Conservation (phyloP, 768 basidiomycete genomes). For the Aureoboletus auriporus region DNA sequence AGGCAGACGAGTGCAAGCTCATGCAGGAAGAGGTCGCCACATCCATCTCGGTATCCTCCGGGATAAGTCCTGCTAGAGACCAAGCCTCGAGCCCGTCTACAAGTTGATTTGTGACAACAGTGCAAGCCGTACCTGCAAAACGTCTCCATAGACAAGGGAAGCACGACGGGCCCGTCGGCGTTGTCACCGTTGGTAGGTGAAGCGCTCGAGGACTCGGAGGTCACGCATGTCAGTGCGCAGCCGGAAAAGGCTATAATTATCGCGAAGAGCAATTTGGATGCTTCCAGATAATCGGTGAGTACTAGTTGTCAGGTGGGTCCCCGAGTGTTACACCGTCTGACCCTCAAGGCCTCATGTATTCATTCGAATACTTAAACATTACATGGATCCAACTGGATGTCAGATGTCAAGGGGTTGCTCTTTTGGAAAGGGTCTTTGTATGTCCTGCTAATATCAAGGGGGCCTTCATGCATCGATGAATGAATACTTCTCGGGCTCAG, state of each 20-base stretch:
- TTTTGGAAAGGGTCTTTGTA: conserved; percentile 91
- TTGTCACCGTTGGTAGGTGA: conserved; percentile 93
- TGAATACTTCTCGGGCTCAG: no score
- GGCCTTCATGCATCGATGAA: no score
- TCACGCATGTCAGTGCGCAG: conserved; percentile 97
- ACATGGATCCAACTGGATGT: conserved; percentile 97
- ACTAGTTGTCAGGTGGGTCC: no score
- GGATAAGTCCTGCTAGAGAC: no score
- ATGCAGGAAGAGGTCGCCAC: no score
- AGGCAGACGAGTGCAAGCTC: no score
- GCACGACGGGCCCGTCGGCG: conserved; percentile 89
- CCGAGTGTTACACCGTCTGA: not conserved
- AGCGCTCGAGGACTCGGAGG: conserved; percentile 88
- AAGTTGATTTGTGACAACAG: no score
- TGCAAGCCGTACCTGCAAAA: no score
- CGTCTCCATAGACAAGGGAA: no score
- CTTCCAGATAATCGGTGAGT: conserved; percentile 91
- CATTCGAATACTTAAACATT: conserved; percentile 98
- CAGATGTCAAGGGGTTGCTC: conserved; percentile 88
- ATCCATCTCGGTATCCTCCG: no score
- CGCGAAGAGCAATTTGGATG: conserved; percentile 98
- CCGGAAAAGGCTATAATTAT: conserved; percentile 99
- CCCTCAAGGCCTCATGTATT: conserved; percentile 45
- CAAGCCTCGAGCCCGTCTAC: no score
- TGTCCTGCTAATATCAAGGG: conserved; percentile 31